Percentiles rank a stretch among this genome's conserved stretches.
Evolutionary conservation across 495 filamentous ascomycete species (phyloP).

Genomic region (Gamarada debralockiae): DNA sequence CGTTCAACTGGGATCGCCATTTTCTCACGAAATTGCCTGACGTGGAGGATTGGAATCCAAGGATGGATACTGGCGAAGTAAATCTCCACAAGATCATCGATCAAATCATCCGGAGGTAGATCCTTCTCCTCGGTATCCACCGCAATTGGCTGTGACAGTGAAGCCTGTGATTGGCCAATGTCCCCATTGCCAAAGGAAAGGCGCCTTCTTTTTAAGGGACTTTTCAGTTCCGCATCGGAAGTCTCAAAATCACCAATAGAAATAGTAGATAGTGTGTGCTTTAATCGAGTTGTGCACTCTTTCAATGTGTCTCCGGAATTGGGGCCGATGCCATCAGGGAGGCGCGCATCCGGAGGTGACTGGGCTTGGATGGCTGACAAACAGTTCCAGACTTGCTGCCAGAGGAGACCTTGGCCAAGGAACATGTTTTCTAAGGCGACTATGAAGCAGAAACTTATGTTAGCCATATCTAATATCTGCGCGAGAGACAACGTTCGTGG

Average conservation of each 20-base stretch:
- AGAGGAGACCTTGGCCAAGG: slow-evolving; percentile 24
- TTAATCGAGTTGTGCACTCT: slow-evolving; percentile 15
- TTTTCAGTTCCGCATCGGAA: background rate
- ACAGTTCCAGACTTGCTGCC: slow-evolving; percentile 24
- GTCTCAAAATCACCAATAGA: background rate
- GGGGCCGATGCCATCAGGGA: background rate
- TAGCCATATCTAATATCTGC: background rate
- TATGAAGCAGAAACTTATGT: no score
- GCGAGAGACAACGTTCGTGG: no score
- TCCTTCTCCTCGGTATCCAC: background rate
- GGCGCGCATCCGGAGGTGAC: background rate
- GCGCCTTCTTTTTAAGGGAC: slow-evolving; percentile 7
- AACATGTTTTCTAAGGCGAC: slow-evolving; percentile 20
- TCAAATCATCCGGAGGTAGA: slow-evolving; percentile 22
- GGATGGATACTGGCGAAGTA: slow-evolving; percentile 27
- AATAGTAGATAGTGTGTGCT: background rate
- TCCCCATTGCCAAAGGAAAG: no score
- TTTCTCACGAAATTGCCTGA: slow-evolving; percentile 20
- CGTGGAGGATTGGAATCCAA: slow-evolving; percentile 38
- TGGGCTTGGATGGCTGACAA: no score
- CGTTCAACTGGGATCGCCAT: slow-evolving; percentile 16
- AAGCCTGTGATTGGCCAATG: no score
- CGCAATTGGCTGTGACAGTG: no score
- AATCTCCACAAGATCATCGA: slow-evolving; percentile 23
- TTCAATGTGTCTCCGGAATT: background rate